Percentiles rank a stretch among this genome's conserved stretches.
These are phyloP conservation scores for Prunus fruticosa DNA, from an alignment of 306 rosid species.

Conservation along the genomic window DNA sequence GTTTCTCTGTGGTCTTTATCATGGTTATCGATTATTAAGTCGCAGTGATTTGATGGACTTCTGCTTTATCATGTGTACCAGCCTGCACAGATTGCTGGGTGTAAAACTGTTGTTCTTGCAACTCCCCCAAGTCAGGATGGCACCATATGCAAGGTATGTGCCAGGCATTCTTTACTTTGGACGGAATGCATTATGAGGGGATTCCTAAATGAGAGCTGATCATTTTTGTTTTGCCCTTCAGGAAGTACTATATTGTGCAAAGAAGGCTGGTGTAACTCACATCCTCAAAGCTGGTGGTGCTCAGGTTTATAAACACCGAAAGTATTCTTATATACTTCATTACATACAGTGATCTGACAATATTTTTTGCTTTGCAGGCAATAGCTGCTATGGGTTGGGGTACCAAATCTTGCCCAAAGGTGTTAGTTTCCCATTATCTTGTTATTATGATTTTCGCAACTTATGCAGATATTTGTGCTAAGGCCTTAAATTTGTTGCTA, in stretches of 20 bases:
- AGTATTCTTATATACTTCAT: background rate
- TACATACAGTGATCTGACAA: background rate
- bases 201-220: constrained; percentile 19
- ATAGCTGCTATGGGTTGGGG: constrained; percentile 99
- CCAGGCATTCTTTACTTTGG: constrained; percentile 56
- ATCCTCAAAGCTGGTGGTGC: constrained; percentile 99
- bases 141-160: constrained; percentile 91
- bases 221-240: constrained; percentile 25
- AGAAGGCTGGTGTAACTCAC: constrained; percentile 98
- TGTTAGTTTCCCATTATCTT: constrained; percentile 23
- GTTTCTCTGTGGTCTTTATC: constrained; percentile 2
- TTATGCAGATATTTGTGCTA: background rate
- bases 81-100: constrained; percentile 99
- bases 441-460: background rate
- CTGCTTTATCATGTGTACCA: constrained; percentile 29
- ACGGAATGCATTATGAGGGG: constrained; percentile 11
- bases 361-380: constrained; percentile 52
- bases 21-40: background rate
- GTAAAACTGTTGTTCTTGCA: constrained; percentile 86
- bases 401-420: constrained; percentile 97
- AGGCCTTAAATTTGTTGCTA: constrained; percentile 5
- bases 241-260: constrained; percentile 98
- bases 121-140: constrained; percentile 91
- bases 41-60: constrained; percentile 25
- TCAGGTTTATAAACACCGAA: constrained; percentile 57